phyloP scores from a whole-genome alignment of 2,329 filamentous ascomycete genomes.

The Aspergillus ustus region DNA sequence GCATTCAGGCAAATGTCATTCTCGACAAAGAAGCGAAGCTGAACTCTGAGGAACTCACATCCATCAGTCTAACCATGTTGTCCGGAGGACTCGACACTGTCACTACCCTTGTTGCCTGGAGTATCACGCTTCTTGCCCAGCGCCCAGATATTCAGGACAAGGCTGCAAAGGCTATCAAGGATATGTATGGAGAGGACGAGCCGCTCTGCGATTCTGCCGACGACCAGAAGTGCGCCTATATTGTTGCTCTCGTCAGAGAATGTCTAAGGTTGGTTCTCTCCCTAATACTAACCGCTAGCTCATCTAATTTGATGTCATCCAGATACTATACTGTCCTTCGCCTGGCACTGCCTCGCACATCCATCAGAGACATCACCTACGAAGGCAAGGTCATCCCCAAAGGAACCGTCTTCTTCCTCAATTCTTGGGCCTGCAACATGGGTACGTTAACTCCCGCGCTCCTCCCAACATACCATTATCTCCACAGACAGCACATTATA shows the following conservation, averaged over 20 bases:
- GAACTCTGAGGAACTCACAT: constrained; percentile 66
- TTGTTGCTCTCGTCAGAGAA: constrained; percentile 67
- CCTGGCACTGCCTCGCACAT: constrained; percentile 65
- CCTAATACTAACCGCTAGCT: background rate
- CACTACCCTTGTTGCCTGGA: constrained; percentile 69
- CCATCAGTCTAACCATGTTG: constrained; percentile 71
- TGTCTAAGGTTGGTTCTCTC: constrained; percentile 54
- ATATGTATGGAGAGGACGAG: constrained; percentile 56
- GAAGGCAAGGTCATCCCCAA: constrained; percentile 63
- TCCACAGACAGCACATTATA: background rate
- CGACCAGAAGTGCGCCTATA: constrained; percentile 67
- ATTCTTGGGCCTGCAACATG: constrained; percentile 72
- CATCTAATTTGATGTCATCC: background rate
- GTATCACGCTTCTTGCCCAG: constrained; percentile 63
- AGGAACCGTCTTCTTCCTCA: constrained; percentile 68
- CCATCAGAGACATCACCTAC: constrained; percentile 64
- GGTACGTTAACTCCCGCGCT: constrained; percentile 47
- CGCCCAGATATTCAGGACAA: constrained; percentile 66
- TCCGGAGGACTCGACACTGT: constrained; percentile 70
- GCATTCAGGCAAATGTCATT: constrained; percentile 71
- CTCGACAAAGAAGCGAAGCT: constrained; percentile 66
- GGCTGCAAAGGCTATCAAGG: constrained; percentile 60
- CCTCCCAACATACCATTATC: background rate
- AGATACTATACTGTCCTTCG: constrained; percentile 67
- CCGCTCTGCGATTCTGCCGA: constrained; percentile 65